Evolutionary conservation across 2,329 filamentous ascomycete genomes (phyloP), one percentile per base, ranked within the genome.

Genomic region (Neurospora sp.): DNA sequence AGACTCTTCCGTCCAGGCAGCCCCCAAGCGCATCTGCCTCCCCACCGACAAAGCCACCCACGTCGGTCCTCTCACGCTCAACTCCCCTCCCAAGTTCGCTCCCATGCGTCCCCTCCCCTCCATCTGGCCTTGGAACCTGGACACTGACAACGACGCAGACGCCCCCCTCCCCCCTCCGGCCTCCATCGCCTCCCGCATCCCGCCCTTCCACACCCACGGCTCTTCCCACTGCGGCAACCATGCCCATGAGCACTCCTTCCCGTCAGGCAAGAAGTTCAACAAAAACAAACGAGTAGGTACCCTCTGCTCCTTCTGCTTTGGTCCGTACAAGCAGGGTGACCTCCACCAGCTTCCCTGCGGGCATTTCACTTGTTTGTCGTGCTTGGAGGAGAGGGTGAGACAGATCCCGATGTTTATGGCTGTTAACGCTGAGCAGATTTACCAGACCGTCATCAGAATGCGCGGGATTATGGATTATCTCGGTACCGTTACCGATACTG

Each of bases 281-380:
- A 38, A 23, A 10, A 40, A 36, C 38, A 62, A 33, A 62, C 6
- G 52, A 33, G 52, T 62, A 62, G 52, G 52, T 62, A 62, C 28
- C 1, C 13, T 69, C 19, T 73, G 72, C 67, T 28, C 43, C 28
- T 67, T 46, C 19, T 73, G 72, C 68, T 66, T 52, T 7, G 17
- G 9, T 36, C 62, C 38, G 2, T 19, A 38, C n/a, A 23, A 13
- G 0, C 69, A 69, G n/a, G 66, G 23, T 38, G 7, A 66, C 4
- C 66, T 73, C 52, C 72, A 73, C 38, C 68, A 70, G 19, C 68
- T 73, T 8, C 72, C 71, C 19, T 73, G 72, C 66, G 72, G 71
- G 0, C 46, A 72, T 11, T 13, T 71, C 2, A 19, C 71, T 28
- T 73, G 72, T 43, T 68, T 66, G 15, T 28, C n/a, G 19, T 73